These are phyloP conservation scores for Pyropia haitanensis DNA, from an alignment of 23 red algal species.

Conservation along the genomic window DNA sequence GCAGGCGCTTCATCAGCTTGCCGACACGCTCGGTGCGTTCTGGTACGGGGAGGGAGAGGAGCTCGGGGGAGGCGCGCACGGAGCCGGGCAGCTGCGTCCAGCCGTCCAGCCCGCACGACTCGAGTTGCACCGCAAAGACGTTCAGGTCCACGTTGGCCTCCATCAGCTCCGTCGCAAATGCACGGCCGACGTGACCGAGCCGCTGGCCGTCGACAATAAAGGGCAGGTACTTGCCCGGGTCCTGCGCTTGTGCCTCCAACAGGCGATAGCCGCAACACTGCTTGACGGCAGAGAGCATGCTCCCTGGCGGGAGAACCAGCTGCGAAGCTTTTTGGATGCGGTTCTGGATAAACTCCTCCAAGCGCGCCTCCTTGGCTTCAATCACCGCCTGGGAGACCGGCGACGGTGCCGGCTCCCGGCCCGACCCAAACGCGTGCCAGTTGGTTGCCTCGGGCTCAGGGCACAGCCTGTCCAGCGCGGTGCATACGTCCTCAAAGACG, in stretches of 20 bases:
- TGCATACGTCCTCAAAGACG: neutral
- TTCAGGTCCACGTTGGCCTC: neutral
- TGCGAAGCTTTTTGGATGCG: neutral
- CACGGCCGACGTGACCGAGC: constrained; percentile 4
- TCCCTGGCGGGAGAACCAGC: neutral
- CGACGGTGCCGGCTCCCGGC: neutral
- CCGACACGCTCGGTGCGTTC: neutral
- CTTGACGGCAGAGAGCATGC: neutral
- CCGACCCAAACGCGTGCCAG: neutral
- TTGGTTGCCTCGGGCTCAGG: neutral
- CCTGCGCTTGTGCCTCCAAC: neutral
- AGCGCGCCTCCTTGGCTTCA: constrained; percentile 3
- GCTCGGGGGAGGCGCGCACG: neutral
- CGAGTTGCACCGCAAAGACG: constrained; percentile 8
- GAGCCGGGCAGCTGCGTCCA: neutral
- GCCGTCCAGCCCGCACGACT: constrained; percentile 5
- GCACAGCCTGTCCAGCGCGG: neutral
- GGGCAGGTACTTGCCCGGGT: constrained; percentile 3
- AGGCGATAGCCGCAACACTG: neutral
- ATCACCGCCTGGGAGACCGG: neutral
- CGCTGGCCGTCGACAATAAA: constrained; percentile 4
- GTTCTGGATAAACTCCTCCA: neutral
- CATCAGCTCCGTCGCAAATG: constrained; percentile 11
- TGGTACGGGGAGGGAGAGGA: neutral
- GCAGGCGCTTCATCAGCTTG: neutral